Evolutionary conservation across 129 eudicot genomes (phyloP).

Genomic region (Lactuca sativa): DNA sequence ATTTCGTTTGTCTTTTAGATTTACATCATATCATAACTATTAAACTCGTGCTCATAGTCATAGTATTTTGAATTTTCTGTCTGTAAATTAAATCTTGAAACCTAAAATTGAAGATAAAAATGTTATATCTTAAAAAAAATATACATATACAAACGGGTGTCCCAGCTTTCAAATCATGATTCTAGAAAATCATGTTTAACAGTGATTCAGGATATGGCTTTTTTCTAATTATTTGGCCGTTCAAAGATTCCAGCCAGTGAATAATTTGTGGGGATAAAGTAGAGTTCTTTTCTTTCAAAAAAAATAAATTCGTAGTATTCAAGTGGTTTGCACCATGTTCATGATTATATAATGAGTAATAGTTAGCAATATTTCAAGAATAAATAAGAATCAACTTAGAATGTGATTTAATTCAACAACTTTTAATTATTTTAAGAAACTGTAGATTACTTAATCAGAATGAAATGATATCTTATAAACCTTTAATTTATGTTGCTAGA

Average conservation of each 20-base stretch:
- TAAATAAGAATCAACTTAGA: neutral
- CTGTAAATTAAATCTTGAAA: too few relatives aligned
- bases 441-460: neutral
- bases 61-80: too few relatives aligned
- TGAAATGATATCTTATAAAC: constrained; percentile 1
- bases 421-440: too few relatives aligned
- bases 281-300: neutral
- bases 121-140: neutral
- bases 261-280: constrained; percentile 8
- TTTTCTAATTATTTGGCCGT: neutral
- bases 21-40: too few relatives aligned
- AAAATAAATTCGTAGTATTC: neutral
- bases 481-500: constrained; percentile 14
- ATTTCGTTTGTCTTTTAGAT: too few relatives aligned
- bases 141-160: neutral
- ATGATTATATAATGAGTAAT: too few relatives aligned
- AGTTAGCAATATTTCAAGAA: too few relatives aligned
- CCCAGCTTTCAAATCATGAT: neutral
- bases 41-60: too few relatives aligned
- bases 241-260: constrained; percentile 15
- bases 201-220: neutral
- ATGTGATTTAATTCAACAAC: neutral
- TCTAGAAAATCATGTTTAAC: neutral
- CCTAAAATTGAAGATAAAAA: neutral
- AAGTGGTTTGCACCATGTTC: too few relatives aligned